phyloP scores from a whole-genome alignment of 768 basidiomycete species.

The Suillus tomentosus region DNA sequence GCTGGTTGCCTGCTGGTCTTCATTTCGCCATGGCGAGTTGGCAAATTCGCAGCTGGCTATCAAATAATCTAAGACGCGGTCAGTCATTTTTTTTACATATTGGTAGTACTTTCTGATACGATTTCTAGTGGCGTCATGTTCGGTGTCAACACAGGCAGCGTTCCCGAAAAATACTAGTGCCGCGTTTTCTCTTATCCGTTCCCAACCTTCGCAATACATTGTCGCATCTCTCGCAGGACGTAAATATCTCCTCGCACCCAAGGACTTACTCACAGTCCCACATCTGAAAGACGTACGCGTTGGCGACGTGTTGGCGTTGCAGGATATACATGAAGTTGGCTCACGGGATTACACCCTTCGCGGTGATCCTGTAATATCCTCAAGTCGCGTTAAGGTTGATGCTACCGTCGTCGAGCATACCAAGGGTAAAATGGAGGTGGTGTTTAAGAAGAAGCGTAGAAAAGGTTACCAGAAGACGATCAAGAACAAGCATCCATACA shows the following conservation, averaged over 20 bases:
- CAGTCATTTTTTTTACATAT: slow-evolving; percentile 1
- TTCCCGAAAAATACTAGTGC: slow-evolving; percentile 46
- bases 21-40: slow-evolving; percentile 17
- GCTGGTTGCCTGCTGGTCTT: background rate
- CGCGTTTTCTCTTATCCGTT: slow-evolving; percentile 81
- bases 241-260: slow-evolving; percentile 87
- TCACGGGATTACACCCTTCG: slow-evolving; percentile 93
- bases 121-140: slow-evolving; percentile 23
- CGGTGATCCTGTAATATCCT: slow-evolving; percentile 70
- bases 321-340: slow-evolving; percentile 91
- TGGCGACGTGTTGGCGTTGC: slow-evolving; percentile 81
- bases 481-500: slow-evolving; percentile 92
- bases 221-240: slow-evolving; percentile 85
- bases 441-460: slow-evolving; percentile 97
- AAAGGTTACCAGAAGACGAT: slow-evolving; percentile 97
- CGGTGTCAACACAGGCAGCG: slow-evolving; percentile 35
- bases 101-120: slow-evolving; percentile 8
- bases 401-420: slow-evolving; percentile 98
- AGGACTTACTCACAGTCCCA: slow-evolving; percentile 92
- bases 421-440: slow-evolving; percentile 87
- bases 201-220: slow-evolving; percentile 92
- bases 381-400: slow-evolving; percentile 67
- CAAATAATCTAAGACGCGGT: slow-evolving; percentile 28
- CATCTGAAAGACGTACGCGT: slow-evolving; percentile 83
- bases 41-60: slow-evolving; percentile 30